phyloP scores from a whole-genome alignment of 495 filamentous ascomycete genomes.

The Tuber melanosporum region DNA sequence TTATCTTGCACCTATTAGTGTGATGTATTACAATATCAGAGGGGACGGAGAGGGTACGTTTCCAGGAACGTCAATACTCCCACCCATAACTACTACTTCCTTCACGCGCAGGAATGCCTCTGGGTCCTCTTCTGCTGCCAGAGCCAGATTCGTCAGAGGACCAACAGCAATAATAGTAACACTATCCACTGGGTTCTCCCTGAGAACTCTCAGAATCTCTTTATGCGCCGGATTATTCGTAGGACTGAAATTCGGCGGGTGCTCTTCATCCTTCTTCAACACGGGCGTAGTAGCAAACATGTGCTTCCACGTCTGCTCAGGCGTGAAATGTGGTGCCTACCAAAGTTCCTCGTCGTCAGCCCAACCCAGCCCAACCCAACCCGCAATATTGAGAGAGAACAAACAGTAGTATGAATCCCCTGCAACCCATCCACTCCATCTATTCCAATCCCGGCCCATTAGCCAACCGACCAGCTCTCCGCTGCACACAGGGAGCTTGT shows the following conservation, averaged over 20 bases:
- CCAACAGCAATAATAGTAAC: constrained; percentile 86
- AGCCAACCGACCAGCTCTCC: background rate
- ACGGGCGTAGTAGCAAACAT: constrained; percentile 59
- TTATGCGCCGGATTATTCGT: constrained; percentile 65
- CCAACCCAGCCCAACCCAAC: background rate
- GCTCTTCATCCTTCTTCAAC: constrained; percentile 42
- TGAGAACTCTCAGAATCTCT: constrained; percentile 77
- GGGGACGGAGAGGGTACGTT: constrained; percentile 50
- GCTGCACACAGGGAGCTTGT: background rate
- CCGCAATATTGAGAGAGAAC: constrained; percentile 25
- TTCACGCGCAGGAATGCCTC: constrained; percentile 81
- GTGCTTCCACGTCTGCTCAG: constrained; percentile 74
- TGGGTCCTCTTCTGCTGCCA: constrained; percentile 76
- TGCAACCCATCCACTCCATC: constrained; percentile 88
- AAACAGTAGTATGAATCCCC: constrained; percentile 75
- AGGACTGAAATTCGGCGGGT: constrained; percentile 52
- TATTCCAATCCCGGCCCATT: constrained; percentile 40
- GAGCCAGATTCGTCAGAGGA: constrained; percentile 81
- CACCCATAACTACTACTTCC: constrained; percentile 95
- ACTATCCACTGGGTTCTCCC: constrained; percentile 69
- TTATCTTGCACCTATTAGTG: constrained; percentile 46
- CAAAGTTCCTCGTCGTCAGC: background rate
- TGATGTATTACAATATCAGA: constrained; percentile 3
- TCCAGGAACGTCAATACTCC: constrained; percentile 67
- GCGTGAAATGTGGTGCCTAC: constrained; percentile 81